Base-by-base conservation (phyloP, 1,139 yeast genomes). In the Pichia sp. region DNA sequence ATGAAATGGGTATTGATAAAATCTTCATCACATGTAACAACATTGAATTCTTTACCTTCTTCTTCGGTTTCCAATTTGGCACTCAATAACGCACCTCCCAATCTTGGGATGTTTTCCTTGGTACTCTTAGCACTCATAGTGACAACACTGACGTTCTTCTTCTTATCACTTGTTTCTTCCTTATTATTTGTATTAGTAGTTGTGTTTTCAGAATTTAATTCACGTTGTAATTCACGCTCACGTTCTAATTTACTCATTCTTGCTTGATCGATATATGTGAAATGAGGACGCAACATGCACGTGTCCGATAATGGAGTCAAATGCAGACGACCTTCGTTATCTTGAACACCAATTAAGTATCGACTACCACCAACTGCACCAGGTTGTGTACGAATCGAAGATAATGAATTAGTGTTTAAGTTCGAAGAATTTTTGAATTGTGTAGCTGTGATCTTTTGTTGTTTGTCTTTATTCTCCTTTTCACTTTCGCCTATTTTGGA, bases 11-110 rank as follows among this genome's bases (percentile, higher is more conserved):
- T n/a, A 12, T 31, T 38, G n/a, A 50, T 34, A 37, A 53, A 56
- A 4, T 52, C 48, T 35, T 52, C 54, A 32, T 51, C 53, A 12
- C 48, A 50, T 27, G 53, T 49, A 7, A 44, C 15, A 34, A 53
- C 31, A 4, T 41, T 31, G n/a, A 42, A 47, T 10, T 22, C 24
- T 18, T 27, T 34, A 15, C 48, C 42, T 2, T 53, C 58, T 62
- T 91, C 97, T 52, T 87, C 96, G 46, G 84, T 93, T 40, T 85
- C 88, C 41, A 73, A 68, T 61, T 85, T 86, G 52, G 84, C 79
- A 37, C 88, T 87, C 51, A 78, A 72, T 45, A 91, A 73, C 0
- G 96, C 91, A 28, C 90, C 93, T 2, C 96, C 93, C 50, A 87
- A 69, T 58, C 84, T 72, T 20, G 84, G 83, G 10, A 78, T 77